Percentiles rank a stretch among this genome's conserved stretches.
phyloP scores from a whole-genome alignment of 495 filamentous ascomycete genomes.

The Pseudevernia furfuracea region DNA sequence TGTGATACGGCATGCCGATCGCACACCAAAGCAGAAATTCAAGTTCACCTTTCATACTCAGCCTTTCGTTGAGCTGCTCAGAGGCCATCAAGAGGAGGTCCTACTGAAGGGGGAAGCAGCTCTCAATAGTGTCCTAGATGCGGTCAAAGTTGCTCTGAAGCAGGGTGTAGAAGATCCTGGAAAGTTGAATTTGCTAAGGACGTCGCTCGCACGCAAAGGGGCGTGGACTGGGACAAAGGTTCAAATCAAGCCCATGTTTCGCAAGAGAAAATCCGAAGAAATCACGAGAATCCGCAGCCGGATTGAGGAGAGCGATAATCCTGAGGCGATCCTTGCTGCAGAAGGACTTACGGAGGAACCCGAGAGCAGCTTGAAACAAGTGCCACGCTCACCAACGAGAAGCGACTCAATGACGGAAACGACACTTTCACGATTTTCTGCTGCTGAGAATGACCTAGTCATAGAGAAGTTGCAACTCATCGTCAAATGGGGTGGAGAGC shows the following conservation, averaged over 20 bases:
- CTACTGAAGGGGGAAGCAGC: conserved; percentile 87
- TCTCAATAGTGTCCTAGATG: conserved; percentile 77
- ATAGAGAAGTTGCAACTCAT: conserved; percentile 95
- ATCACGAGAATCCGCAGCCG: conserved; percentile 24
- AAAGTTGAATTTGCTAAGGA: conserved; percentile 76
- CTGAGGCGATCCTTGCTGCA: conserved; percentile 1
- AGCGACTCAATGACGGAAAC: conserved; percentile 79
- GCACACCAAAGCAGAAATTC: conserved; percentile 97
- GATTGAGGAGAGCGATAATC: conserved; percentile 25
- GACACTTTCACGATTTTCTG: conserved; percentile 82
- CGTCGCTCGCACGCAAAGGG: conserved; percentile 83
- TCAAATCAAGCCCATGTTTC: conserved; percentile 98
- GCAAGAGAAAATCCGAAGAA: conserved; percentile 63
- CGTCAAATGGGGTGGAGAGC: conserved; percentile 98
- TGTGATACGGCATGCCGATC: conserved; percentile 90
- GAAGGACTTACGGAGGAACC: conserved; percentile 19
- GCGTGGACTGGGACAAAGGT: conserved; percentile 94
- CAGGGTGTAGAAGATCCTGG: conserved; percentile 74
- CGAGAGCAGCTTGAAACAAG: not conserved
- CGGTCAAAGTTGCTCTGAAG: conserved; percentile 68
- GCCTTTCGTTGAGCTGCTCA: conserved; percentile 88
- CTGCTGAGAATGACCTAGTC: conserved; percentile 77
- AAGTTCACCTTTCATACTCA: conserved; percentile 98
- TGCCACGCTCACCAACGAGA: conserved; percentile 43
- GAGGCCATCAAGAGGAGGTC: conserved; percentile 93